Conservation (phyloP, 2,329 filamentous ascomycete genomes). For the Cylindrodendrum hubeiense region DNA sequence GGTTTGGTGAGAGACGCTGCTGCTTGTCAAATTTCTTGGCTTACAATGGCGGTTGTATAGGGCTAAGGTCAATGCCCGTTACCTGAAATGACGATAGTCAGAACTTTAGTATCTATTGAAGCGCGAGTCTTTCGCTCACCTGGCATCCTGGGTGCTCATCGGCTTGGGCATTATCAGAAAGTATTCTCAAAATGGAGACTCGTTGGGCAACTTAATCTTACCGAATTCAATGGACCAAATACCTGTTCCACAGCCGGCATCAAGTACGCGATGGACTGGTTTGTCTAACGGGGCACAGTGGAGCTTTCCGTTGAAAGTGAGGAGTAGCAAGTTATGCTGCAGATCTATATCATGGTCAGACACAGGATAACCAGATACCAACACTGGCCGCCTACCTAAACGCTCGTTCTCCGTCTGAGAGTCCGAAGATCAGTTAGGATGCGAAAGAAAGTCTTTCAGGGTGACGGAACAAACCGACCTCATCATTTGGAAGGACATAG, state of each 20-base stretch:
- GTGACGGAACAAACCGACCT: slow-evolving; percentile 8
- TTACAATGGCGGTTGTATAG: slow-evolving; percentile 26
- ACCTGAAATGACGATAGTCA: slow-evolving; percentile 6
- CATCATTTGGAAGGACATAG: slow-evolving; percentile 32
- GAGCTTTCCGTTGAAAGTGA: slow-evolving; percentile 25
- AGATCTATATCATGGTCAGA: slow-evolving; percentile 10
- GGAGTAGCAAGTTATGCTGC: slow-evolving; percentile 27
- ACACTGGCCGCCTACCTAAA: slow-evolving; percentile 9
- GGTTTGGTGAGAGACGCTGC: neutral
- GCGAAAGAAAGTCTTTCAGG: neutral
- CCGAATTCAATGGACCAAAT: slow-evolving; percentile 35
- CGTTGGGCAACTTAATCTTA: neutral
- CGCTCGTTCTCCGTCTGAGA: slow-evolving; percentile 27
- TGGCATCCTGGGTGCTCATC: slow-evolving; percentile 32
- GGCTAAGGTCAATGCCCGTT: slow-evolving; percentile 29
- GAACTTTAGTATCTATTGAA: rapidly evolving
- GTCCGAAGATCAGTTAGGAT: neutral
- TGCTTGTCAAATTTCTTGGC: rapidly evolving
- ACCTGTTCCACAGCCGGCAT: slow-evolving; percentile 28
- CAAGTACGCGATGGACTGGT: neutral
- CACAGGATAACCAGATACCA: neutral
- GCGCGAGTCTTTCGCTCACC: neutral
- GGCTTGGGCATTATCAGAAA: slow-evolving; percentile 7
- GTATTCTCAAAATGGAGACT: neutral
- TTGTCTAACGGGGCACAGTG: slow-evolving; percentile 11